Evolutionary conservation across 768 basidiomycete genomes (phyloP).

Genomic region (Agrocybe pediades): DNA sequence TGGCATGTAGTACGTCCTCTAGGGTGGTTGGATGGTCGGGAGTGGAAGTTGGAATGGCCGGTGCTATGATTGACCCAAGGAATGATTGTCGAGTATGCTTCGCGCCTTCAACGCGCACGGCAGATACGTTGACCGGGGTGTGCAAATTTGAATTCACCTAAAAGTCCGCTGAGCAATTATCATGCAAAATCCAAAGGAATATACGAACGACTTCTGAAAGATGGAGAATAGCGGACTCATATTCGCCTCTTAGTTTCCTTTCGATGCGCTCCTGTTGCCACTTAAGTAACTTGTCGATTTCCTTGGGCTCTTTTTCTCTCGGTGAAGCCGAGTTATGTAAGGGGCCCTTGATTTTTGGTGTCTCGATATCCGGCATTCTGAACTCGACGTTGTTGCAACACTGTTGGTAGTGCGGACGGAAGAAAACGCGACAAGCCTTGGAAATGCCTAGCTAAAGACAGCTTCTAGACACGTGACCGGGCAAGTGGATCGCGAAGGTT

Average conservation of each 20-base stretch:
- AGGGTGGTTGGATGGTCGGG: conserved; percentile 40
- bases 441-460: neutral
- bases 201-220: conserved; percentile 28
- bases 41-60: conserved; percentile 40
- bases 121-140: conserved; percentile 65
- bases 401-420: neutral
- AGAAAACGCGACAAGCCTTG: neutral
- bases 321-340: conserved; percentile 55
- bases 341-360: conserved; percentile 27
- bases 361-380: neutral
- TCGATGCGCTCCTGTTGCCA: conserved; percentile 80
- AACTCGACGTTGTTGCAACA: no score
- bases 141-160: conserved; percentile 72
- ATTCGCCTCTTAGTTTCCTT: conserved; percentile 71
- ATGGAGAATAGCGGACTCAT: conserved; percentile 54
- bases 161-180: neutral
- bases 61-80: conserved; percentile 76
- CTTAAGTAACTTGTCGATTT: conserved; percentile 57
- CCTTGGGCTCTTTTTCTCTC: conserved; percentile 55
- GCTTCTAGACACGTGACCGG: neutral
- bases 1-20: conserved; percentile 68
- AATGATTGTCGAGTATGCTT: conserved; percentile 75
- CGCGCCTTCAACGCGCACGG: conserved; percentile 84
- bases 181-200: neutral
- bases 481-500: neutral